Evolutionary conservation across 2,329 filamentous ascomycete genomes (phyloP).

Genomic region (Scytalidium sp.): DNA sequence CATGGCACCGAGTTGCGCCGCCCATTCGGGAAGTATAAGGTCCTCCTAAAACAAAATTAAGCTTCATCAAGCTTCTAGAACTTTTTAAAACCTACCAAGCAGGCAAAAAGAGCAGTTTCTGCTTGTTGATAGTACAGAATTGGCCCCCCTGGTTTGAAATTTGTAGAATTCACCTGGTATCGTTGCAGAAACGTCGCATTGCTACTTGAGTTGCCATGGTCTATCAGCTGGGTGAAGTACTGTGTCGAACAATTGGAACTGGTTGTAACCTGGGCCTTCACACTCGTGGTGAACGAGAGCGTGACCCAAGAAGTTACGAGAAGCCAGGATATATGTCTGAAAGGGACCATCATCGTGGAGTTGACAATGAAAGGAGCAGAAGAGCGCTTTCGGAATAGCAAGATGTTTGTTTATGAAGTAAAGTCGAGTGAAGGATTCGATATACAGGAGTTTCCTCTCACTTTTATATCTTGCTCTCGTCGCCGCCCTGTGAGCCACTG

Average conservation of each 20-base stretch:
- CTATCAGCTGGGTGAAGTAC: not conserved
- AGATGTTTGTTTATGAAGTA: not conserved
- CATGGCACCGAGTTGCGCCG: not conserved
- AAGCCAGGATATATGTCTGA: not conserved
- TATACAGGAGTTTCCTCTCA: not conserved
- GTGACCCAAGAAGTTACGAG: not conserved
- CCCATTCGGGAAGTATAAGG: not conserved
- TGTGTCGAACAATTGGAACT: not conserved
- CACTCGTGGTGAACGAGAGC: not conserved
- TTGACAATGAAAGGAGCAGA: not conserved
- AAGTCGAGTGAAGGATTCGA: not conserved
- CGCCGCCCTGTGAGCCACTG: not conserved
- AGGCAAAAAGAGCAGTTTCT: not conserved
- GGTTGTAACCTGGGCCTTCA: not conserved
- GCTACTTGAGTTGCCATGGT: not conserved
- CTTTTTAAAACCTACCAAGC: not conserved
- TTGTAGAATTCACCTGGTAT: not conserved
- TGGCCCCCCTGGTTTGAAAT: not conserved
- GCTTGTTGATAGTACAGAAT: not conserved
- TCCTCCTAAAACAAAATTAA: not conserved
- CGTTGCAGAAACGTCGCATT: not conserved
- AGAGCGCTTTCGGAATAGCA: not conserved
- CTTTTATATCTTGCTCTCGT: not conserved
- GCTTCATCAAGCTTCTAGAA: not conserved
- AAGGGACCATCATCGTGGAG: not conserved